Evolutionary conservation across 768 basidiomycete genomes (phyloP), one percentile per base, ranked within the genome.

Genomic region (Macrocybe gigantea): DNA sequence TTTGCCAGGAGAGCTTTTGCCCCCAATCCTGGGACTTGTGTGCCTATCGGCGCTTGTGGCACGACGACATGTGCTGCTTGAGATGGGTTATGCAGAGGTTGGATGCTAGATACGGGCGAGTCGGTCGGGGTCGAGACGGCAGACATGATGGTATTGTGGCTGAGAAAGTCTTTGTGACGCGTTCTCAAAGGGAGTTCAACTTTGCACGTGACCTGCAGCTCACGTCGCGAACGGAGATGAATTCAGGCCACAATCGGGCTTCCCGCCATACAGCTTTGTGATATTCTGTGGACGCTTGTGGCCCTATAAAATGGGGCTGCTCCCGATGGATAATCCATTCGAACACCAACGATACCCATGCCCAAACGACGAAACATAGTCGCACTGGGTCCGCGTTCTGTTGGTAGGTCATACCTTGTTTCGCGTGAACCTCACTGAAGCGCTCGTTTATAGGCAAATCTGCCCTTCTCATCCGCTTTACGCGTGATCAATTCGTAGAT

Each of bases 1-100:
- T 96, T 98, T 8, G 89, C 91, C 15, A 99, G 68, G 35, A 99
- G 76, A 1, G 95, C 93, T 64, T 92, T 96, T 44, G 88, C 85
- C 11, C 92, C 93, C 77, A 93, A 79, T 33, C 85, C 85, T 32
- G 78, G 79, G 10, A 71, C 80, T 51, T 76, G 74, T 59, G 74
- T 80, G 10, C 88, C 87, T 5, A 92, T 73, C 5, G 87, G 88
- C 30, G 86, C 88, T 59, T 90, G 83, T 1, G 90, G 88, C 10
- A 86, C 75, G 38, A 83, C 80, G 54, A 92, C 70, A 50, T 82
- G 78, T 1, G 90, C 90, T 36, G 88, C 86, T 57, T 87, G 84
- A 1, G 77, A 74, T 11, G 91, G 90, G 62, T 91, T 85, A 67
- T 95, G 92, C 56, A 94, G 78, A 15, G 92, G 88, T 61, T 88